Evolutionary conservation across 345 rosid species (phyloP), one percentile per base, ranked within the genome.

Genomic region (Viola odorata): DNA sequence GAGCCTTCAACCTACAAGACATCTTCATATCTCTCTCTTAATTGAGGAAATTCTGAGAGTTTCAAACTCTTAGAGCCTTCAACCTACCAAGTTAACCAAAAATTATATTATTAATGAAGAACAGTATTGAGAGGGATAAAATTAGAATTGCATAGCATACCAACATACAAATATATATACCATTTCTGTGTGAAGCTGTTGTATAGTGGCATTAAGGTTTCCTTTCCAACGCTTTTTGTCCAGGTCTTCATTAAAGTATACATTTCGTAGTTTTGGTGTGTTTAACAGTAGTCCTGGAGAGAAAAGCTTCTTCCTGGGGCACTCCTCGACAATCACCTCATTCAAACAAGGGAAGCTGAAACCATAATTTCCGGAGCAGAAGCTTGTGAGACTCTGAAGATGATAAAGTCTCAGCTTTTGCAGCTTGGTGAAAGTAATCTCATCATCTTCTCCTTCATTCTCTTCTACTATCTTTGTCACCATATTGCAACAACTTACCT

Each of bases 241-340:
- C 13, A 44, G 7, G 1, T 23, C 7, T 44, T 12, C n/a, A n/a
- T n/a, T n/a, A n/a, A n/a, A n/a, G n/a, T n/a, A n/a, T 3, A 61
- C 8, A 56, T n/a, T 13, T 61, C n/a, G 6, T 37, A 66, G 55
- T 17, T 55, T 66, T 61, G 71, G 71, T 4, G 66, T 72, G 62
- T 41, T 61, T 45, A 56, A 32, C 5, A 9, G 67, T 23, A 23
- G 32, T 55, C 71, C 75, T 40, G 52, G 9, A 37, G 64, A 66
- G 55, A 72, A 72, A 44, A 14, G 0, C 12, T 12, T 55, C 50
- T 66, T 61, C n/a, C 45, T 8, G 3, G 59, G 64, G 61, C 71
- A 66, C 4, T 50, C 49, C 17, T n/a, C 11, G 14, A 72, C 53
- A 50, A 55, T 38, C 37, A 66, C 55, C 14, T 60, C 57, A 57